Conservation (phyloP, 2,329 filamentous ascomycete species). For the Colletotrichum horii region DNA sequence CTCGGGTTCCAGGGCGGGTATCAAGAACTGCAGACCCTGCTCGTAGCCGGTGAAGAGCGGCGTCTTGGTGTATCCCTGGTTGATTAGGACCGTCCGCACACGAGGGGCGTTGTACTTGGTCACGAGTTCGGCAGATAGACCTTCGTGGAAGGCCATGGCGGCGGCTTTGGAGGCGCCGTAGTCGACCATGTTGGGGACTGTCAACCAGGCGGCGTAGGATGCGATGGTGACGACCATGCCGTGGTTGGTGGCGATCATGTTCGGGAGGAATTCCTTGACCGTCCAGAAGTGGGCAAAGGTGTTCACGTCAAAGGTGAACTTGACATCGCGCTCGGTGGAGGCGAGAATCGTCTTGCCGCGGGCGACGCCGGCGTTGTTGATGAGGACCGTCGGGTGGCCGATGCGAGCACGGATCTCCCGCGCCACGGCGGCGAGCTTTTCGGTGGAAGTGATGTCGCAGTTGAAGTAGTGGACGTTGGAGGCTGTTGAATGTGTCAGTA, state of each 20-base stretch:
- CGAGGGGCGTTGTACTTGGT: constrained; percentile 66
- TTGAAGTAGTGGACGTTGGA: constrained; percentile 70
- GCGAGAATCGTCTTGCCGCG: constrained; percentile 67
- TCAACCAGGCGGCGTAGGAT: constrained; percentile 65
- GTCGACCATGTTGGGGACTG: constrained; percentile 68
- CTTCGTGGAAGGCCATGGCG: constrained; percentile 72
- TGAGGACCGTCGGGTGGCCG: constrained; percentile 71
- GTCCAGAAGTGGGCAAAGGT: constrained; percentile 70
- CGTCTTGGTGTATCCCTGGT: constrained; percentile 67
- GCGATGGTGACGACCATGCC: constrained; percentile 77
- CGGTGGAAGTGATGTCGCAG: constrained; percentile 70
- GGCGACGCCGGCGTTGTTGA: constrained; percentile 74
- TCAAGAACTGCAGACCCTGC: constrained; percentile 53
- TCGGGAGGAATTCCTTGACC: constrained; percentile 70
- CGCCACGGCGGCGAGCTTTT: constrained; percentile 57
- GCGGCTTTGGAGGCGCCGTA: constrained; percentile 73
- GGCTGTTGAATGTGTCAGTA: constrained; percentile 25
- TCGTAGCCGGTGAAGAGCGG: constrained; percentile 63
- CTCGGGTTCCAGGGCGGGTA: constrained; percentile 61
- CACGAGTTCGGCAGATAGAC: constrained; percentile 60
- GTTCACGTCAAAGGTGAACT: constrained; percentile 76
- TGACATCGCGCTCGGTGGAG: constrained; percentile 60
- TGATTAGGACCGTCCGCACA: constrained; percentile 70
- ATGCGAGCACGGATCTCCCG: constrained; percentile 57
- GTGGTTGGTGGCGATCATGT: constrained; percentile 68